These are phyloP conservation scores for Mycena vitilis DNA, from an alignment of 768 basidiomycete genomes.

Conservation along the genomic window DNA sequence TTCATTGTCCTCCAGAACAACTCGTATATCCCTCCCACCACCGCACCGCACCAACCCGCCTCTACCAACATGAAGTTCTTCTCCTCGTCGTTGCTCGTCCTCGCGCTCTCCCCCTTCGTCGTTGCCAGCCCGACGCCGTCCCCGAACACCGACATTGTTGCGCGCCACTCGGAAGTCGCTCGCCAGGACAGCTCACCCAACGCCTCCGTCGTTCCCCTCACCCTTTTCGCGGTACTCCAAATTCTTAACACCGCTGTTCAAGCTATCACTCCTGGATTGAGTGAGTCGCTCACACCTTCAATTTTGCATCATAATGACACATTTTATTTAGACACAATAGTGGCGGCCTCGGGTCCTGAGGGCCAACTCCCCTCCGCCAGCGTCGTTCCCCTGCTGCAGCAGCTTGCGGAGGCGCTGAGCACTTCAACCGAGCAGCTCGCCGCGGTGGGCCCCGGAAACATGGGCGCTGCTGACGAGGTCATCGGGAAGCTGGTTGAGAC, in stretches of 20 bases:
- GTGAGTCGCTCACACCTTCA: background rate
- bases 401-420: conserved; percentile 8
- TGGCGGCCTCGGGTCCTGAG: background rate
- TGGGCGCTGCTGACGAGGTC: conserved; percentile 12
- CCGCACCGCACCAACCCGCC: background rate
- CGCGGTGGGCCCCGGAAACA: conserved; percentile 4
- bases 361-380: background rate
- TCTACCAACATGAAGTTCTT: conserved; percentile 17
- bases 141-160: background rate
- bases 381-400: conserved; percentile 8
- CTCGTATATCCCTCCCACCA: conserved; percentile 4
- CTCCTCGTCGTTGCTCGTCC: conserved; percentile 12
- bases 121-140: conserved; percentile 1
- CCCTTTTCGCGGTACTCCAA: conserved; percentile 18
- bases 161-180: background rate
- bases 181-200: background rate
- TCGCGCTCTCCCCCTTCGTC: conserved; percentile 10
- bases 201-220: conserved; percentile 24
- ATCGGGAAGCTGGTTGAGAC: conserved; percentile 12
- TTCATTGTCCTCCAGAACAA: conserved; percentile 6
- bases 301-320: background rate
- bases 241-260: conserved; percentile 8
- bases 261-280: conserved; percentile 11
- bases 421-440: conserved; percentile 12
- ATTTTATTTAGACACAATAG: background rate